phyloP scores from a whole-genome alignment of 805 yeast species.

The Torulaspora maleeae region DNA sequence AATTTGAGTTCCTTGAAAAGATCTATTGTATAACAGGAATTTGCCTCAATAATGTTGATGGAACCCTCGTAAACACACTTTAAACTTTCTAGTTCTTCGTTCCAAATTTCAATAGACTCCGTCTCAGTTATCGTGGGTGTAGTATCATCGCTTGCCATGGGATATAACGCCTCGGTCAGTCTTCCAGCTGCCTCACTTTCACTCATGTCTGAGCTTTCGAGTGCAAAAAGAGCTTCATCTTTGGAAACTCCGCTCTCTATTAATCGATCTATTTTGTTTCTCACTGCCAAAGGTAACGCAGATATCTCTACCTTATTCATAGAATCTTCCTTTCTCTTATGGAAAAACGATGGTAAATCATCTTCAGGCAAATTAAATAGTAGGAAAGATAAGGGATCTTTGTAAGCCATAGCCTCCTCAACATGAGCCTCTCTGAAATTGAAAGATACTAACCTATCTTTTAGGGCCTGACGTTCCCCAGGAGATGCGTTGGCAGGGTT shows the following conservation, averaged over 20 bases:
- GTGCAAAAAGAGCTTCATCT: slow-evolving; percentile 52
- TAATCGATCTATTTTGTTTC: slow-evolving; percentile 55
- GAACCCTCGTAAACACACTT: slow-evolving; percentile 52
- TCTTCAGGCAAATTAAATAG: slow-evolving; percentile 90
- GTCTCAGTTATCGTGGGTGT: slow-evolving; percentile 16
- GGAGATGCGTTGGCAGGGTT: slow-evolving; percentile 2
- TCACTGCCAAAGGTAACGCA: slow-evolving; percentile 38
- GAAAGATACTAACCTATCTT: slow-evolving; percentile 38
- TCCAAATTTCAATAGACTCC: slow-evolving; percentile 54
- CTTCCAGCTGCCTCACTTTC: slow-evolving; percentile 49
- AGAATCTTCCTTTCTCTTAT: slow-evolving; percentile 53
- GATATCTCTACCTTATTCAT: slow-evolving; percentile 50
- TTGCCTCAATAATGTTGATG: slow-evolving; percentile 32
- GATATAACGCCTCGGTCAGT: slow-evolving; percentile 40
- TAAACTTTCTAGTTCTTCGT: slow-evolving; percentile 68
- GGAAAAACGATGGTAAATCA: slow-evolving; percentile 70
- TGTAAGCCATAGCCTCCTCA: slow-evolving; percentile 62
- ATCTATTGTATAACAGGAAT: slow-evolving; percentile 32
- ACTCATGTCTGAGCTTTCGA: slow-evolving; percentile 41
- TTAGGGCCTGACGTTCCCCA: slow-evolving; percentile 19
- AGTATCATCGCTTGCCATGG: slow-evolving; percentile 14
- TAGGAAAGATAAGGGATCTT: slow-evolving; percentile 46
- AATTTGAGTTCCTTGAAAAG: slow-evolving; percentile 34
- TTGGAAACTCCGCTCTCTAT: slow-evolving; percentile 65
- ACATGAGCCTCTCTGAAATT: slow-evolving; percentile 73